phyloP scores from a whole-genome alignment of 2,329 filamentous ascomycete species.

The Trichoderma polysporum region DNA sequence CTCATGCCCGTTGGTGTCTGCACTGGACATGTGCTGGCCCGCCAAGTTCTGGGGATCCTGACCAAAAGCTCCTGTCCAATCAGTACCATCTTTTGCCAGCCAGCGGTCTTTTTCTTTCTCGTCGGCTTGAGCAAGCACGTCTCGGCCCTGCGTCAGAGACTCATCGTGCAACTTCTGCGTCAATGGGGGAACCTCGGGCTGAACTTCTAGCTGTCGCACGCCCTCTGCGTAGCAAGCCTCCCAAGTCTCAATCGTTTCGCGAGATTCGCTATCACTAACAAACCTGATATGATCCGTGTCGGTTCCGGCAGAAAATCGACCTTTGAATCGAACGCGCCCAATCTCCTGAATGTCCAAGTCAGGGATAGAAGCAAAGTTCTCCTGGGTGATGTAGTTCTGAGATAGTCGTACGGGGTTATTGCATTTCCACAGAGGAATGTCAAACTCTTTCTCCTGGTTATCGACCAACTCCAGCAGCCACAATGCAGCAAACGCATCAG shows the following conservation, averaged over 20 bases:
- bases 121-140: constrained; percentile 71
- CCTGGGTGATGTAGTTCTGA: constrained; percentile 88
- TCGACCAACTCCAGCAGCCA: constrained; percentile 88
- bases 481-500: constrained; percentile 73
- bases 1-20: constrained; percentile 41
- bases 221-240: constrained; percentile 89
- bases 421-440: constrained; percentile 89
- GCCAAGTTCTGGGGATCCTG: constrained; percentile 62
- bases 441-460: constrained; percentile 72
- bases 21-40: constrained; percentile 33
- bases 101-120: constrained; percentile 74
- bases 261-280: constrained; percentile 80
- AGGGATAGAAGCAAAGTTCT: constrained; percentile 67
- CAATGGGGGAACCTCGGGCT: constrained; percentile 68
- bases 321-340: constrained; percentile 77
- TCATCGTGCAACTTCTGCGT: constrained; percentile 78
- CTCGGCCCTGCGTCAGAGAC: constrained; percentile 74
- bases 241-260: constrained; percentile 94
- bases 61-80: constrained; percentile 87
- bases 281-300: constrained; percentile 83
- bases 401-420: constrained; percentile 72
- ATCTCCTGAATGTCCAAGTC: constrained; percentile 77
- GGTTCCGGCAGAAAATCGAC: constrained; percentile 84
- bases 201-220: constrained; percentile 69
- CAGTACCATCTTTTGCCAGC: constrained; percentile 75